A percentile compares a stretch with the other conserved stretches of the same genome.
These are phyloP conservation scores for Cladobotryum protrusum DNA, from an alignment of 2,329 filamentous ascomycete species.

Conservation along the genomic window DNA sequence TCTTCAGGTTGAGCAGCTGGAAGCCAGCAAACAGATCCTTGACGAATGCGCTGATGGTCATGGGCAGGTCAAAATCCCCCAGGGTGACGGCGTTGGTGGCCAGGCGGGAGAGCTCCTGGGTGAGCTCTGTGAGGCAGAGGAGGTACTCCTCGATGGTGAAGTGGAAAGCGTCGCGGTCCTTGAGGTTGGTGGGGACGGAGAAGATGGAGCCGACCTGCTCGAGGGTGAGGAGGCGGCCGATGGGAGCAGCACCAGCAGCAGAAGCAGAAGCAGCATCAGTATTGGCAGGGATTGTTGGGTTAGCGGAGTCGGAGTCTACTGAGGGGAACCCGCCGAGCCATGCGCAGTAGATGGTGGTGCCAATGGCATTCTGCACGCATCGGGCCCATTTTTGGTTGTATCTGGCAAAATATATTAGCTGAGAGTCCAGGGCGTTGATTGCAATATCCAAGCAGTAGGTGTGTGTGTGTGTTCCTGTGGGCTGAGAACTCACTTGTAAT, in stretches of 20 bases:
- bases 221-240: constrained; percentile 70
- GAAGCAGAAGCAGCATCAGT: too few species aligned
- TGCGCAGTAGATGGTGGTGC: constrained; percentile 50
- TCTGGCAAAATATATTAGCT: constrained; percentile 28
- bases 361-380: constrained; percentile 72
- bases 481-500: constrained; percentile 68
- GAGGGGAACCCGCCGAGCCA: constrained; percentile 71
- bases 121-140: constrained; percentile 75
- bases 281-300: constrained; percentile 27
- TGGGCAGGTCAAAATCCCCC: constrained; percentile 77
- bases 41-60: constrained; percentile 85
- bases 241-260: constrained; percentile 20
- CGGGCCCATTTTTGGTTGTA: constrained; percentile 83
- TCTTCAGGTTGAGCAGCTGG: constrained; percentile 95
- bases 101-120: constrained; percentile 84
- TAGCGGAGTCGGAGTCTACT: constrained; percentile 38
- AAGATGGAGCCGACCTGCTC: constrained; percentile 65
- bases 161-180: constrained; percentile 85
- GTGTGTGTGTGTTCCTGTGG: background rate
- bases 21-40: constrained; percentile 95
- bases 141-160: constrained; percentile 97
- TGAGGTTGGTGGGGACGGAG: constrained; percentile 85
- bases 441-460: too few species aligned
- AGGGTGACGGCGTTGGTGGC: constrained; percentile 88
- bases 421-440: constrained; percentile 16